Conservation (phyloP, 1,139 yeast species). For the Kurtzmaniella quercitrusa region DNA sequence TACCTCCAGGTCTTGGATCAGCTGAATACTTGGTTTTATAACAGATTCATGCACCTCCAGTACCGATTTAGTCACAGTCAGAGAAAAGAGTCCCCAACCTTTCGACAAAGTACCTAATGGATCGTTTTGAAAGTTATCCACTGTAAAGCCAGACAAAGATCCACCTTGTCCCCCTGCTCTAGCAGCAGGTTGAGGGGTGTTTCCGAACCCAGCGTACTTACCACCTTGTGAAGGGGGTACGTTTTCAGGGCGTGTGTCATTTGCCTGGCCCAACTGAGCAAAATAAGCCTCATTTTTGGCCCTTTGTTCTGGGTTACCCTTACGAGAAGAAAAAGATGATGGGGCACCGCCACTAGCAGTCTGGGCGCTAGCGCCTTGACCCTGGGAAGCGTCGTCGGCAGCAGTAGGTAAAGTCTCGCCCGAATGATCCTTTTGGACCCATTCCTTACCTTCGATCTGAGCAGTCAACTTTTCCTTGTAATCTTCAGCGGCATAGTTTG, state of each 20-base stretch:
- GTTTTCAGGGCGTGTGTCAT: constrained; percentile 69
- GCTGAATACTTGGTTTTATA: constrained; percentile 82
- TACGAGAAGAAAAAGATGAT: constrained; percentile 31
- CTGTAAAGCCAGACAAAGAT: constrained; percentile 51
- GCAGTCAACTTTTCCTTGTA: constrained; percentile 80
- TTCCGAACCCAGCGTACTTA: constrained; percentile 87
- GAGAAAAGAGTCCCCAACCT: constrained; percentile 93
- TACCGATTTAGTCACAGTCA: constrained; percentile 77
- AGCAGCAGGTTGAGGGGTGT: constrained; percentile 53
- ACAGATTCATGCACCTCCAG: constrained; percentile 83
- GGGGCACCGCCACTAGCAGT: constrained; percentile 24
- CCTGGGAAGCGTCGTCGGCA: constrained; percentile 14
- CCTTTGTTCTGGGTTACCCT: constrained; percentile 42
- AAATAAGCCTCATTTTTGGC: constrained; percentile 75
- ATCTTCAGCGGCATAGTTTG: constrained; percentile 90
- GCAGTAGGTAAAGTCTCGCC: constrained; percentile 42
- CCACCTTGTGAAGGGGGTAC: constrained; percentile 96
- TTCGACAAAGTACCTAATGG: constrained; percentile 85
- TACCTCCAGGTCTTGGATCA: constrained; percentile 75
- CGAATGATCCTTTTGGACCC: constrained; percentile 63
- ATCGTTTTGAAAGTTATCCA: constrained; percentile 77
- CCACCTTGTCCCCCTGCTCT: constrained; percentile 28
- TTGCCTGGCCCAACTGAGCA: constrained; percentile 70
- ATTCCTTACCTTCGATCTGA: constrained; percentile 68
- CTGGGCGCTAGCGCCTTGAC: constrained; percentile 9